phyloP scores from a whole-genome alignment of 441 rosid genomes.

The Flueggea neowawraea region DNA sequence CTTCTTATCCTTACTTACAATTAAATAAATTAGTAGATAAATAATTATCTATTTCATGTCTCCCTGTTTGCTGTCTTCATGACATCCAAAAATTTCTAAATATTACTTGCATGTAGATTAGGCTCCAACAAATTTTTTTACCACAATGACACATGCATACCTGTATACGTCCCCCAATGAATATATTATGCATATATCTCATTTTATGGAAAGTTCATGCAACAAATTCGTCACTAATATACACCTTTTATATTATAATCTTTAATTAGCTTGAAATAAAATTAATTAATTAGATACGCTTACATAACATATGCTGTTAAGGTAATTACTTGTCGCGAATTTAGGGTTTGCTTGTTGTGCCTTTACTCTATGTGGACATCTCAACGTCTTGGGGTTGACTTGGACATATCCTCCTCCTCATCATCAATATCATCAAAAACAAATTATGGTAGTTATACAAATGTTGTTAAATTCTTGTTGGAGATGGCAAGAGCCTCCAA shows the following conservation, averaged over 20 bases:
- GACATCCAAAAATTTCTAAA: constrained; percentile 18
- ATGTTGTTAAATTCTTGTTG: constrained; percentile 50
- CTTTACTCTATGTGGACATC: constrained; percentile 25
- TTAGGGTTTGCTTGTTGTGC: constrained; percentile 36
- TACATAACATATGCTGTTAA: constrained; percentile 15
- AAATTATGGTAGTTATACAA: constrained; percentile 9
- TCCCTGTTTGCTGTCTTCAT: constrained; percentile 26
- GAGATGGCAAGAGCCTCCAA: constrained; percentile 28
- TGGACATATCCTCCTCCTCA: neutral
- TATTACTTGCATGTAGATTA: constrained; percentile 5
- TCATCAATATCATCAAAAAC: neutral
- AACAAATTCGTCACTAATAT: constrained; percentile 8
- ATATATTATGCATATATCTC: too few species aligned
- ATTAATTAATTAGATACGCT: constrained; percentile 7
- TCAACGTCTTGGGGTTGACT: constrained; percentile 27
- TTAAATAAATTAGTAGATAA: neutral
- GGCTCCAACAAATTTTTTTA: constrained; percentile 5
- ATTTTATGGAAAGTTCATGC: constrained; percentile 16
- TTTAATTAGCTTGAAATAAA: neutral
- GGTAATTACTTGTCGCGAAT: constrained; percentile 42
- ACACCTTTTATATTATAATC: neutral
- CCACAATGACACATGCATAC: constrained; percentile 11
- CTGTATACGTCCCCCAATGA: neutral
- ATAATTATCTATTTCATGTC: constrained; percentile 4
- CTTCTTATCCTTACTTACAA: too few species aligned